Conservation (phyloP, 345 rosid species). For the Citrus medica region DNA sequence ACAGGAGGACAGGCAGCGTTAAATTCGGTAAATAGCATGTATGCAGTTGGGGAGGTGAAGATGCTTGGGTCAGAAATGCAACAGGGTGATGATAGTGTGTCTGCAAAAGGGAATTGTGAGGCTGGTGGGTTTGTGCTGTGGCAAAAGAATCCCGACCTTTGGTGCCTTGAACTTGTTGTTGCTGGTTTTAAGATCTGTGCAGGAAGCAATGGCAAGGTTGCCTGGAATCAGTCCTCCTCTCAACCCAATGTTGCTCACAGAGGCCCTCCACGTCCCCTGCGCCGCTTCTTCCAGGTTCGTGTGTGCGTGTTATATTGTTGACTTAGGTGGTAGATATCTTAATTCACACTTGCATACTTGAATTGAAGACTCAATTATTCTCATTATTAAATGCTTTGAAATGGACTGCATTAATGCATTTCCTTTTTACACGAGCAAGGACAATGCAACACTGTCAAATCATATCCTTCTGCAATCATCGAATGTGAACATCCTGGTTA, state of each 20-base stretch:
- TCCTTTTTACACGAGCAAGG: too few species aligned
- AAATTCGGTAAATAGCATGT: conserved; percentile 66
- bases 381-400: neutral
- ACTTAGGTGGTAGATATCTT: neutral
- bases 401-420: neutral
- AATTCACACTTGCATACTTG: neutral
- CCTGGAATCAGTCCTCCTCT: conserved; percentile 88
- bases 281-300: conserved; percentile 72
- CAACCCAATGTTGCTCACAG: conserved; percentile 76
- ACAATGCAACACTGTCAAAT: neutral
- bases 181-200: conserved; percentile 87
- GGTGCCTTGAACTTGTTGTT: conserved; percentile 81
- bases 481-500: neutral
- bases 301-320: too few species aligned
- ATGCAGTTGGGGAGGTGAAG: conserved; percentile 84
- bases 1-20: conserved; percentile 64
- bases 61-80: conserved; percentile 79
- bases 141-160: conserved; percentile 90
- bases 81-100: conserved; percentile 48
- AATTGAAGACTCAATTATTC: too few species aligned
- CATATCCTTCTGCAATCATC: neutral
- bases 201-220: conserved; percentile 86
- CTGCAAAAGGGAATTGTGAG: conserved; percentile 49
- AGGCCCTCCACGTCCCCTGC: conserved; percentile 84
- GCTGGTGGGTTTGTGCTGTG: conserved; percentile 88